Conservation (phyloP, 148 eudicot species). For the Cornus suecica region DNA sequence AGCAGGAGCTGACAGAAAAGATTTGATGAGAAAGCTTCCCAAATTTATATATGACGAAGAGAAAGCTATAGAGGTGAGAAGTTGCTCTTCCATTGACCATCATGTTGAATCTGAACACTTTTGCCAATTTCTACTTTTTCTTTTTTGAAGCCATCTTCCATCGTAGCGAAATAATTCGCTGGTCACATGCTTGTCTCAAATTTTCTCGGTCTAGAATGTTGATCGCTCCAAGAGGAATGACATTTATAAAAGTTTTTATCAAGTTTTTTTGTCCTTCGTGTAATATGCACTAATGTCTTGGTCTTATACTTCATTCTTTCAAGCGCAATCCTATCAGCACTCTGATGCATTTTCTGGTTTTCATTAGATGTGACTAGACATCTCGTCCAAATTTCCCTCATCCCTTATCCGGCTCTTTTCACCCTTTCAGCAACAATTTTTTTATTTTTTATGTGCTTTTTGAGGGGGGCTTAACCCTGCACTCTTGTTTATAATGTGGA, state of each 20-base stretch:
- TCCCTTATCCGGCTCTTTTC: neutral
- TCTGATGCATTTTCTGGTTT: too few species aligned
- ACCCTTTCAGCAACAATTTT: neutral
- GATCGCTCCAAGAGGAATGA: too few species aligned
- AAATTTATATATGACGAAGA: slow-evolving; percentile 75
- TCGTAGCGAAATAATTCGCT: neutral
- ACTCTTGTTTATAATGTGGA: neutral
- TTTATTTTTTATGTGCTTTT: too few species aligned
- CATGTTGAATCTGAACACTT: neutral
- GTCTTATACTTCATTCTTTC: neutral
- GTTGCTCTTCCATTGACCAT: slow-evolving; percentile 4
- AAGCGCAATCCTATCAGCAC: neutral
- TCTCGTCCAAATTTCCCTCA: neutral
- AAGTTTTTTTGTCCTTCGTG: neutral
- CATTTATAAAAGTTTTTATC: neutral
- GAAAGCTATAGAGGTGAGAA: slow-evolving; percentile 66
- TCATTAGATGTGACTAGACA: neutral
- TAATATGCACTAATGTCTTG: neutral
- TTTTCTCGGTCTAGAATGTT: too few species aligned
- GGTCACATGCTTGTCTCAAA: neutral
- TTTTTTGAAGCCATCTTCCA: neutral
- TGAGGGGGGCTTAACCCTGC: too few species aligned
- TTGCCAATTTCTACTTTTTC: neutral
- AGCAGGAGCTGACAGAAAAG: slow-evolving; percentile 64
- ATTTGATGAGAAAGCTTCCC: slow-evolving; percentile 74